Conservation (phyloP, 495 filamentous ascomycete genomes). For the Articulospora tetracladia region DNA sequence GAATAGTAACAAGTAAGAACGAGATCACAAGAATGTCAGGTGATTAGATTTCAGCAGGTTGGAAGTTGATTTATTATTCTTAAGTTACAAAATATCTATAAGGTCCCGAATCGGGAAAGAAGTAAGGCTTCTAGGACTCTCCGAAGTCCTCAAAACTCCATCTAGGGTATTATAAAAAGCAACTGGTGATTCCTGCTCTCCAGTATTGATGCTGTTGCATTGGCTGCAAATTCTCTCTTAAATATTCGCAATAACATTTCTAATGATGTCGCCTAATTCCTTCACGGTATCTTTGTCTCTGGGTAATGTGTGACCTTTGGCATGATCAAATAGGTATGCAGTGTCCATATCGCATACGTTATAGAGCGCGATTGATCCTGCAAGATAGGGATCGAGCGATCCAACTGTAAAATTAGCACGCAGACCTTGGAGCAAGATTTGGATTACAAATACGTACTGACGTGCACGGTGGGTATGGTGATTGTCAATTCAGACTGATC, state of each 20-base stretch:
- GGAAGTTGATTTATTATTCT: background rate
- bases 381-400: constrained; percentile 50
- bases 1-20: no score
- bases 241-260: background rate
- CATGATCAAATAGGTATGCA: constrained; percentile 52
- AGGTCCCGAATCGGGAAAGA: background rate
- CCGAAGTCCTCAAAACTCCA: background rate
- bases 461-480: constrained; percentile 51
- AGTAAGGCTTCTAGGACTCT: background rate
- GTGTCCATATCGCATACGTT: constrained; percentile 49
- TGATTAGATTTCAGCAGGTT: no score
- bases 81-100: background rate
- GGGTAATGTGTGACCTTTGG: constrained; percentile 50
- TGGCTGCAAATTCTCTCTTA: background rate
- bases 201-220: background rate
- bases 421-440: background rate
- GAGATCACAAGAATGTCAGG: no score
- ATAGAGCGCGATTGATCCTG: constrained; percentile 48
- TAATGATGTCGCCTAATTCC: constrained; percentile 29
- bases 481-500: constrained; percentile 46
- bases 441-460: constrained; percentile 35
- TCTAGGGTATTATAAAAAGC: background rate
- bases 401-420: constrained; percentile 37
- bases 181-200: background rate
- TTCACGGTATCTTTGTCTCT: constrained; percentile 43